Percentiles rank a stretch among this genome's conserved stretches.
Evolutionary conservation across 1,139 yeast genomes (phyloP).

Genomic region (Candida pseudocylindracea): DNA sequence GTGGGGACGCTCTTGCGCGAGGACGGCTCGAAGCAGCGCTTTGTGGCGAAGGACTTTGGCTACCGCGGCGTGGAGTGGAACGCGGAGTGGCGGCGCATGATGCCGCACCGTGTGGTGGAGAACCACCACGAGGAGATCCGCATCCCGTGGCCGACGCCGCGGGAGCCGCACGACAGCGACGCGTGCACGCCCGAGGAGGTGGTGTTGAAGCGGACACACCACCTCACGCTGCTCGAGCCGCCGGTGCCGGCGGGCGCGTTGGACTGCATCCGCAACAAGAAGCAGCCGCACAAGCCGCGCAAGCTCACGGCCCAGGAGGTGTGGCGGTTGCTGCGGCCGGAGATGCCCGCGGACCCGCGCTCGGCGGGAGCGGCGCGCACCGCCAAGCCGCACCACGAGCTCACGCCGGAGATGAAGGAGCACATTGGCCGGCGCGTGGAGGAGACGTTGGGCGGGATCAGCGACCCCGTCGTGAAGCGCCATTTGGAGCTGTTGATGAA

Average conservation of each 20-base stretch:
- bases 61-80: constrained; percentile 54
- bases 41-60: constrained; percentile 58
- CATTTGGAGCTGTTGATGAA: constrained; percentile 19
- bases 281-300: constrained; percentile 35
- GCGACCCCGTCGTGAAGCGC: constrained; percentile 11
- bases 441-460: constrained; percentile 20
- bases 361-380: constrained; percentile 13
- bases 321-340: constrained; percentile 40
- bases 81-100: constrained; percentile 44
- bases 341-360: constrained; percentile 30
- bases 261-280: constrained; percentile 51
- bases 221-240: constrained; percentile 39
- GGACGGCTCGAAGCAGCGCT: constrained; percentile 32
- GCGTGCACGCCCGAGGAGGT: constrained; percentile 33
- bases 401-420: constrained; percentile 46
- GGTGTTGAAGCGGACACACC: constrained; percentile 55
- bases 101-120: constrained; percentile 53
- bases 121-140: constrained; percentile 41
- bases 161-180: constrained; percentile 29
- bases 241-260: constrained; percentile 54
- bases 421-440: constrained; percentile 53
- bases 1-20: constrained; percentile 57
- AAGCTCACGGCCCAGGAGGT: constrained; percentile 37
- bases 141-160: constrained; percentile 87
- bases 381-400: constrained; percentile 19